Percentiles rank a stretch among this genome's conserved stretches.
Evolutionary conservation across 495 filamentous ascomycete genomes (phyloP).

Genomic region (Podospora sp.): DNA sequence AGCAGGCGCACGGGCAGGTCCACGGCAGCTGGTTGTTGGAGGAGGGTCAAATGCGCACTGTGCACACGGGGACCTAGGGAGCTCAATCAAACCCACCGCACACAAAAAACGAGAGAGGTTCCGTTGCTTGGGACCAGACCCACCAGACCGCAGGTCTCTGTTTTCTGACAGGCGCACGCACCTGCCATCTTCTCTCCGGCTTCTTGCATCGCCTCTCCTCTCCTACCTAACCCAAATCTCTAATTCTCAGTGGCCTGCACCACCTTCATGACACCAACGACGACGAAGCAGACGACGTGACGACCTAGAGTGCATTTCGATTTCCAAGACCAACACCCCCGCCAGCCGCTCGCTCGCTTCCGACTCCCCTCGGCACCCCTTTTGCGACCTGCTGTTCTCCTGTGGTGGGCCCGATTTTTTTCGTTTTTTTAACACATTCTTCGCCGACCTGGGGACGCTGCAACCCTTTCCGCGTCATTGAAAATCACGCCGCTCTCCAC

Average conservation of each 20-base stretch:
- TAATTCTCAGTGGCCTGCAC: conserved; percentile 23
- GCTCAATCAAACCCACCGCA: conserved; percentile 10
- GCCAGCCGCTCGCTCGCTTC: conserved; percentile 15
- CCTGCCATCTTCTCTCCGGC: conserved; percentile 29
- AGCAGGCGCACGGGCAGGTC: neutral
- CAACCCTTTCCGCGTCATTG: conserved; percentile 32
- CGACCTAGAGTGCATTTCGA: conserved; percentile 22
- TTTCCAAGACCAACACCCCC: neutral
- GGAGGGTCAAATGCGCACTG: neutral
- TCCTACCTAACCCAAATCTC: conserved; percentile 22
- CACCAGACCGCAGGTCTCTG: conserved; percentile 7
- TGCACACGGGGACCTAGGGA: neutral
- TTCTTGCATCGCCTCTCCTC: conserved; percentile 27
- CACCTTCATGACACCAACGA: conserved; percentile 24
- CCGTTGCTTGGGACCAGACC: conserved; percentile 26
- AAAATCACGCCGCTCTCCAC: conserved; percentile 41
- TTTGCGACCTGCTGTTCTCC: neutral
- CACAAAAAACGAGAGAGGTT: conserved; percentile 33
- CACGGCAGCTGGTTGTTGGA: neutral
- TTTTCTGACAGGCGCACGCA: conserved; percentile 27
- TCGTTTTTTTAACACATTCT: conserved; percentile 4
- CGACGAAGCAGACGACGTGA: conserved; percentile 30
- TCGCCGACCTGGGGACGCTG: conserved; percentile 11
- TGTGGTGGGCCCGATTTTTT: conserved; percentile 20
- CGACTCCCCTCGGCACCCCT: conserved; percentile 10